These are phyloP conservation scores for Guillardia theta DNA, from an alignment of 78 protist species.

Conservation along the genomic window DNA sequence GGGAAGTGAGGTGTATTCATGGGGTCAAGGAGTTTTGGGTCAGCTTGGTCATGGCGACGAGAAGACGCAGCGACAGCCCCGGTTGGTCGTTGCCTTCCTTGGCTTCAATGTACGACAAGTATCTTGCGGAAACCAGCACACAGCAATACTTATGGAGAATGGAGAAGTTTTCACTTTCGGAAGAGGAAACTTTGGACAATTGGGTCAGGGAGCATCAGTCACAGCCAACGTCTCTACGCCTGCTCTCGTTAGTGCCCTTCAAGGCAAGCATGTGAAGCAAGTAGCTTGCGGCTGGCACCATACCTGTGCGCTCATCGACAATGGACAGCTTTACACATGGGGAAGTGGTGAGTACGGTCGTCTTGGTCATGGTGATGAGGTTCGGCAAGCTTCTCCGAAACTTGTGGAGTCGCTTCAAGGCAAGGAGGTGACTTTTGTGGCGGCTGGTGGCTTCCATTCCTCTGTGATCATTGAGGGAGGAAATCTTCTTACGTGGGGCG, in stretches of 20 bases:
- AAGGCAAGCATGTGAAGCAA: not conserved
- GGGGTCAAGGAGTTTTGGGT: slow-evolving; percentile 52
- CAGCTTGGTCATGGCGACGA: slow-evolving; percentile 52
- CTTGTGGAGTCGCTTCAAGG: slow-evolving; percentile 20
- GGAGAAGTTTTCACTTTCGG: slow-evolving; percentile 36
- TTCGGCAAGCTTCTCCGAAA: not conserved
- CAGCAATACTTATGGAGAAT: not conserved
- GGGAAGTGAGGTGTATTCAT: slow-evolving; percentile 43
- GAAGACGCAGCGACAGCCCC: not conserved
- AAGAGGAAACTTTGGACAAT: slow-evolving; percentile 41
- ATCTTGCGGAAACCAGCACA: slow-evolving; percentile 40
- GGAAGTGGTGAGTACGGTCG: slow-evolving; percentile 39
- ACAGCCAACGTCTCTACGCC: not conserved
- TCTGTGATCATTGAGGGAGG: not conserved
- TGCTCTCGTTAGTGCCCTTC: not conserved
- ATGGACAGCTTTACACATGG: slow-evolving; percentile 34
- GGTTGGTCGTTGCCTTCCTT: not conserved
- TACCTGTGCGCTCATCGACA: not conserved
- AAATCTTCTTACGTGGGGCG: slow-evolving; percentile 30
- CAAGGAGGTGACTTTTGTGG: not conserved
- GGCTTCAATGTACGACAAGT: not conserved
- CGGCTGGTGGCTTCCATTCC: slow-evolving; percentile 31
- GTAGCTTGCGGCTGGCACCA: slow-evolving; percentile 30
- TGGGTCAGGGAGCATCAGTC: slow-evolving; percentile 29
- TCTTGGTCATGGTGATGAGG: slow-evolving; percentile 37